phyloP scores from a whole-genome alignment of 108 stramenopile genomes.

The Cyclotella atomus region DNA sequence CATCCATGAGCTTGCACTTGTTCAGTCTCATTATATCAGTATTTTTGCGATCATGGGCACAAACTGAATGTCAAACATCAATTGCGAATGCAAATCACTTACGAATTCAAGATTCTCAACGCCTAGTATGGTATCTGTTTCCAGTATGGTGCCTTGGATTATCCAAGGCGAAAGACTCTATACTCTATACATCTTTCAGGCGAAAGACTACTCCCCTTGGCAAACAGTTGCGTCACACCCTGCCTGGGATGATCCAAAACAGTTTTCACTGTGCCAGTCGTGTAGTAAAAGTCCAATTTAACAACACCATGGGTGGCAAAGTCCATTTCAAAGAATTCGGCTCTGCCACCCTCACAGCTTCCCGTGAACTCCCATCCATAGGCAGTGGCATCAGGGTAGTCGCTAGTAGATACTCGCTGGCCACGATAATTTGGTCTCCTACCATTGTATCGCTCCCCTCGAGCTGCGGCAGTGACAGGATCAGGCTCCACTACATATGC shows the following conservation, averaged over 20 bases:
- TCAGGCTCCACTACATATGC: neutral
- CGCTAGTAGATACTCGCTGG: neutral
- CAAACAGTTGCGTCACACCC: constrained; percentile 53
- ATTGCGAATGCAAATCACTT: no score
- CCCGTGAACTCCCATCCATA: no score
- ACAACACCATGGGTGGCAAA: constrained; percentile 12
- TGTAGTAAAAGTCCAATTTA: constrained; percentile 59
- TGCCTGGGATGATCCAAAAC: constrained; percentile 45
- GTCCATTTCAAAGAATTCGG: constrained; percentile 53
- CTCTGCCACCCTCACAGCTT: neutral
- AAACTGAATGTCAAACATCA: no score
- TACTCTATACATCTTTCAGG: constrained; percentile 34
- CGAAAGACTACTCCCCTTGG: constrained; percentile 9
- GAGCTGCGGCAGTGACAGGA: neutral
- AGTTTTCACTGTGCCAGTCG: constrained; percentile 53
- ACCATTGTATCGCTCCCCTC: neutral
- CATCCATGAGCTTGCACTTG: constrained; percentile 24
- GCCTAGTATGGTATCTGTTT: constrained; percentile 23
- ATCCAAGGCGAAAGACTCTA: no score
- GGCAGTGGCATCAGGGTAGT: neutral
- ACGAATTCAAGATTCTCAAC: no score
- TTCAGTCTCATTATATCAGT: constrained; percentile 46
- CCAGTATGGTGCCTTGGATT: constrained; percentile 53
- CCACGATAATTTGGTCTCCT: neutral
- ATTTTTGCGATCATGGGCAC: constrained; percentile 31